Evolutionary conservation across 140 eudicot species (phyloP), one percentile per base, ranked within the genome.

Genomic region (Erigeron philadelphicus): DNA sequence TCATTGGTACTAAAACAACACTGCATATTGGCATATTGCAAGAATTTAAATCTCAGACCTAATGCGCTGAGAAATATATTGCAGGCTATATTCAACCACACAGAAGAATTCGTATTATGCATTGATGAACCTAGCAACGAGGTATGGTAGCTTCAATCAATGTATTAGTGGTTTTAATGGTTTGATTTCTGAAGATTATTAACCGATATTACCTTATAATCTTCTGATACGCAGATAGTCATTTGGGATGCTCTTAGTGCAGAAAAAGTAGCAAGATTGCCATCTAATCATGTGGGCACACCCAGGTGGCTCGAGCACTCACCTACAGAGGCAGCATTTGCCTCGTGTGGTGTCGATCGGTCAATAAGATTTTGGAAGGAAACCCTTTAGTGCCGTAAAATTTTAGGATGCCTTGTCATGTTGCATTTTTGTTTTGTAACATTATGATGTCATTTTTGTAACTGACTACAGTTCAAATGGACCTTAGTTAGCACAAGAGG

Each of bases 221-320:
- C 23, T 54, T 21, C 64, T 43, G 68, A 49, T 62, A 67, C 66
- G 76, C 82, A 87, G 95, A 84, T 87, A 65, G 90, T 90, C 47
- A 78, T 85, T 12, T 90, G 97, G 97, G 97, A 90, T 59, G 82
- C 95, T 40, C 71, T 90, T 17, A 90, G 89, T 35, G 80, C 95
- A 11, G 96, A 84, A 72, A 84, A 82, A 82, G 96, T 88, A 64
- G 88, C 91, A 31, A 79, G 86, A 57, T 86, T 87, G 85, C 88
- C 88, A 0, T 81, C 94, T 18, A 86, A 81, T 82, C 96, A 85
- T 67, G 69, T 59, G 21, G 87, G 92, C 50, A 64, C 86, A 45
- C 96, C 96, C 18, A 81, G 86, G 59, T 88, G 96, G 90, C 78
- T 89, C 11, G 94, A 86, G 69, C 94, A 86, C 77, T 86, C 96